phyloP scores from a whole-genome alignment of 805 yeast species.

The Peterozyma xylosa region DNA sequence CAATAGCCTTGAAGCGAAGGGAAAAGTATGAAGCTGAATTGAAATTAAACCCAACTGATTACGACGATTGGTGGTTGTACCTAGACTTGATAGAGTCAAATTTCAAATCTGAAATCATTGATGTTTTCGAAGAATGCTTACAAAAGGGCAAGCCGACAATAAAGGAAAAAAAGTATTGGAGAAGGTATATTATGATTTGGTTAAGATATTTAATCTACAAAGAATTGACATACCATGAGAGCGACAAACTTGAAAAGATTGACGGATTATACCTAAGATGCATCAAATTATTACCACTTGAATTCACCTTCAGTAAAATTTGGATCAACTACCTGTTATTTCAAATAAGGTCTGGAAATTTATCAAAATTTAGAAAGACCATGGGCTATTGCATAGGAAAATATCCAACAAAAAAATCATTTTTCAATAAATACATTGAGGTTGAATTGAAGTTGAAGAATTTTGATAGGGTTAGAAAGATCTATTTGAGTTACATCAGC shows the following conservation, averaged over 20 bases:
- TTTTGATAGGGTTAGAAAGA: conserved; percentile 68
- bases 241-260: conserved; percentile 22
- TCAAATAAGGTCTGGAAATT: conserved; percentile 54
- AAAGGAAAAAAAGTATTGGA: conserved; percentile 43
- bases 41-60: conserved; percentile 42
- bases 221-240: conserved; percentile 32
- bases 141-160: conserved; percentile 25
- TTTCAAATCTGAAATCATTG: conserved; percentile 19
- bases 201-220: conserved; percentile 53
- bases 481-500: conserved; percentile 64
- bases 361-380: conserved; percentile 53
- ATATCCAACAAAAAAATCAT: conserved; percentile 43
- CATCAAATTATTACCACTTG: conserved; percentile 33
- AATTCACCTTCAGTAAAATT: conserved; percentile 60
- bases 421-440: conserved; percentile 58
- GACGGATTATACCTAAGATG: conserved; percentile 44
- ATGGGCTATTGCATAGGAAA: conserved; percentile 69
- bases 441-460: conserved; percentile 66
- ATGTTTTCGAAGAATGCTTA: conserved; percentile 38
- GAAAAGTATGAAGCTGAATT: conserved; percentile 45
- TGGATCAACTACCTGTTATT: conserved; percentile 72
- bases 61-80: conserved; percentile 81
- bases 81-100: conserved; percentile 40
- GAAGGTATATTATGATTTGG: conserved; percentile 66
- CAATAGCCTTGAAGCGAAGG: conserved; percentile 47